Evolutionary conservation across 441 rosid species (phyloP), one percentile per base, ranked within the genome.

Genomic region (Dalechampia spathulata): DNA sequence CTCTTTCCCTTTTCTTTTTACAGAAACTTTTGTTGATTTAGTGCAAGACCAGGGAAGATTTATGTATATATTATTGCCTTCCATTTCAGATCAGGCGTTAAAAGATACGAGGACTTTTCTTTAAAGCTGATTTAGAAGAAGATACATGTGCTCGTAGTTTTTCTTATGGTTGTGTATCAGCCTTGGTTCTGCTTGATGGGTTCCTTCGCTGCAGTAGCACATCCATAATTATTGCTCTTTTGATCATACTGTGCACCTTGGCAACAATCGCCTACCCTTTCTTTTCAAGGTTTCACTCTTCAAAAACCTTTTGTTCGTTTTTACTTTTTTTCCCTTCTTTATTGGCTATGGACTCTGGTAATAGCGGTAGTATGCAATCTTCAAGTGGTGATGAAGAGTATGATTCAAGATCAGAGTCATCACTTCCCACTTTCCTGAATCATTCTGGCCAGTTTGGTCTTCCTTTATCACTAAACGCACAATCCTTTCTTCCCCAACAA

Each of bases 361-460:
- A 87, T 37, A 86, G 89, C 57, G 82, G 86, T 6, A 87, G 90
- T 59, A 55, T 82, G 65, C 89, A 86, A 49, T 85, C 94, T 23
- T 79, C 96, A 21, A 83, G 89, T 51, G 91, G 77, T 26, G 90
- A 76, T 28, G 87, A 83, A 19, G 95, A 85, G 53, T 81, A 72
- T 58, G 80, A 79, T 60, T 83, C 71, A 38, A 30, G 34, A 30
- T 8, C 75, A 21, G 81, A 75, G 49, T 67, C 82, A 12, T 67
- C 82, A 10, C 62, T 46, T 20, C 67, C 73, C 23, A 44, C 76
- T 52, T 79, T 78, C 58, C 52, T 77, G 56, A 72, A 71, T 61
- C 54, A 80, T 56, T 59, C 81, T 37, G 19, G 28, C 52, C 60
- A 50, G 57, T 67, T 77, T 55, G 47, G 52, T 40, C 17, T 39